These are phyloP conservation scores for Tephrocybe sp. DNA, from an alignment of 768 basidiomycete species.

Conservation along the genomic window DNA sequence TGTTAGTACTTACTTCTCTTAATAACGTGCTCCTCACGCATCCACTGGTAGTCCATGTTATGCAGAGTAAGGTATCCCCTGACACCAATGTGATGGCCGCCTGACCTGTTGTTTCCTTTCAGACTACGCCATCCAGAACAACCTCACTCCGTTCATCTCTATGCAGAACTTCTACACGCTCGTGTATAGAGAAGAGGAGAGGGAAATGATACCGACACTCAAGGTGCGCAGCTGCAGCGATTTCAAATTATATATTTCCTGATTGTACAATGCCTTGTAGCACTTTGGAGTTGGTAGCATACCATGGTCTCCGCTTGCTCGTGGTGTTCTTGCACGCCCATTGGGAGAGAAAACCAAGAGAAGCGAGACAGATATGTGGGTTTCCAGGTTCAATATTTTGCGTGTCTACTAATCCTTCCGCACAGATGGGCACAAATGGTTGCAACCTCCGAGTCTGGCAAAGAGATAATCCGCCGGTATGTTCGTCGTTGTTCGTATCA, in stretches of 20 bases:
- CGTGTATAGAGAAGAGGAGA: constrained; percentile 63
- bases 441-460: neutral
- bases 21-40: neutral
- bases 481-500: neutral
- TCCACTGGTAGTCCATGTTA: constrained; percentile 41
- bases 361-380: constrained; percentile 35
- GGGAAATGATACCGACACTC: constrained; percentile 60
- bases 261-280: constrained; percentile 19
- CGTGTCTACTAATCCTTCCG: neutral
- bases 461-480: neutral
- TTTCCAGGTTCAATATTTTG: neutral
- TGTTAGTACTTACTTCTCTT: constrained; percentile 31
- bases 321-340: constrained; percentile 46
- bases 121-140: constrained; percentile 62
- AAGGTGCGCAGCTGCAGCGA: constrained; percentile 32
- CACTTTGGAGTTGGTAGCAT: constrained; percentile 53
- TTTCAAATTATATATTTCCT: no score
- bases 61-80: constrained; percentile 43
- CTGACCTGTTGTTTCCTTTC: neutral
- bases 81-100: neutral
- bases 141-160: constrained; percentile 59
- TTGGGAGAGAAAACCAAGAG: constrained; percentile 35
- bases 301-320: constrained; percentile 61
- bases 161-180: constrained; percentile 70
- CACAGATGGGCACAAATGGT: neutral